Conservation (phyloP, 2,329 filamentous ascomycete genomes). For the Lasiodiplodia sp. region DNA sequence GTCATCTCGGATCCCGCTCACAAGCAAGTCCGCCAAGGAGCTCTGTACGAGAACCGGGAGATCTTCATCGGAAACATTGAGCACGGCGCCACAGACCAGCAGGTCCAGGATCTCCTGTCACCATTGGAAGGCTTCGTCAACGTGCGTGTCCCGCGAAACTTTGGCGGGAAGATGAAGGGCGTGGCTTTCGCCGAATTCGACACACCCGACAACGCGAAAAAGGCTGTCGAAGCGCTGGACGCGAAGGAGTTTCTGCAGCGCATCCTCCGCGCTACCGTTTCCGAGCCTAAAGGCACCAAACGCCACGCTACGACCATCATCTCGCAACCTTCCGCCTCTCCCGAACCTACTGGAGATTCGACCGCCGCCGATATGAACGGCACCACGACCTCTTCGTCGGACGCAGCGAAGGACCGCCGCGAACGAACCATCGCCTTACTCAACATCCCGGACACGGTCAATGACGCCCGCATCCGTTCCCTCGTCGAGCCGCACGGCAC, state of each 20-base stretch:
- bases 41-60: conserved; percentile 86
- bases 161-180: conserved; percentile 74
- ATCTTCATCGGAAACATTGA: conserved; percentile 85
- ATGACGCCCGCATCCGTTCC: conserved; percentile 79
- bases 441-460: conserved; percentile 90
- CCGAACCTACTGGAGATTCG: conserved; percentile 29
- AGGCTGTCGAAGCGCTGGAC: conserved; percentile 43
- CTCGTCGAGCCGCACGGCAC: conserved; percentile 74
- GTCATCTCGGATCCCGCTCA: conserved; percentile 84
- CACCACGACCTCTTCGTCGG: conserved; percentile 31
- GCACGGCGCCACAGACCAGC: conserved; percentile 77
- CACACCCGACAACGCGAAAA: conserved; percentile 53
- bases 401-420: conserved; percentile 36
- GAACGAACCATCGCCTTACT: conserved; percentile 81
- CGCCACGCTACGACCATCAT: conserved; percentile 73
- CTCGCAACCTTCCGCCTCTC: conserved; percentile 44
- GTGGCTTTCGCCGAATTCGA: conserved; percentile 82
- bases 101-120: conserved; percentile 72
- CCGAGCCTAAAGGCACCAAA: conserved; percentile 71
- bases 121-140: conserved; percentile 70
- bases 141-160: conserved; percentile 73
- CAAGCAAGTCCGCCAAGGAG: conserved; percentile 80
- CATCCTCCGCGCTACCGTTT: conserved; percentile 45
- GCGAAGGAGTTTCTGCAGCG: conserved; percentile 44
- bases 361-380: conserved; percentile 13